Base-by-base conservation (phyloP, 495 filamentous ascomycete genomes). In the Lepraria neglecta region DNA sequence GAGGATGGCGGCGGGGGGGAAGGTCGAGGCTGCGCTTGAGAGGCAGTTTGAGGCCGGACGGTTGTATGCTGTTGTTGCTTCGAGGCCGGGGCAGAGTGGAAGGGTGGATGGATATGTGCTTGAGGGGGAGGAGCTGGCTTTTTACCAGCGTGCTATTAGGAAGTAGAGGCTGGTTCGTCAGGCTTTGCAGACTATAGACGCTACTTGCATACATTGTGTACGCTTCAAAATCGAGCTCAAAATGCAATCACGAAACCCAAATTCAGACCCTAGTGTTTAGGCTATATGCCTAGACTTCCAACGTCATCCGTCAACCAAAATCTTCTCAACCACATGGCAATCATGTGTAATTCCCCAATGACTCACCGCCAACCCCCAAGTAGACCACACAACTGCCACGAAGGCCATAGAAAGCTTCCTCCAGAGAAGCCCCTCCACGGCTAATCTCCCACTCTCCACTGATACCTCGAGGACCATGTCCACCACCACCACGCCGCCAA, bases 21-120 rank as follows among this genome's bases (percentile, higher is more conserved):
- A 99, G 87, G 91, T 97, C 67, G 94, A 99, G 78, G 65, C 75
- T 65, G 82, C 89, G 65, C 76, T 99, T 65, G 95, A 97, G 87
- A 89, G 88, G 78, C 94, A 99, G 78, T 97, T 99, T 80, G 94
- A 96, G 84, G 92, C 92, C 64, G 90, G 92, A 80, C 92, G 95
- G 80, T 78, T 99, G 63, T 95, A 85, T 78, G 94, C 94, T 67
- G 87, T 96, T 67, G 79, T 99, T 67, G 82, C 92, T 60, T 91
- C 87, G 70, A 84, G 94, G 72, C 94, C 94, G 58, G 94, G 94
- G 69, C 94, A 99, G 89, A 90, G 88, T 75, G 94, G 94, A 69
- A 91, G 94, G 76, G 81, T 82, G 65, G 94, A 99, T 77, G 94
- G 94, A 62, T 99, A 99, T 82, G 87, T 99, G 75, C 83, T 99